A percentile compares a stretch with the other conserved stretches of the same genome.
Conservation (phyloP, 2,329 filamentous ascomycete species). For the Cryphonectria nitschkei region DNA sequence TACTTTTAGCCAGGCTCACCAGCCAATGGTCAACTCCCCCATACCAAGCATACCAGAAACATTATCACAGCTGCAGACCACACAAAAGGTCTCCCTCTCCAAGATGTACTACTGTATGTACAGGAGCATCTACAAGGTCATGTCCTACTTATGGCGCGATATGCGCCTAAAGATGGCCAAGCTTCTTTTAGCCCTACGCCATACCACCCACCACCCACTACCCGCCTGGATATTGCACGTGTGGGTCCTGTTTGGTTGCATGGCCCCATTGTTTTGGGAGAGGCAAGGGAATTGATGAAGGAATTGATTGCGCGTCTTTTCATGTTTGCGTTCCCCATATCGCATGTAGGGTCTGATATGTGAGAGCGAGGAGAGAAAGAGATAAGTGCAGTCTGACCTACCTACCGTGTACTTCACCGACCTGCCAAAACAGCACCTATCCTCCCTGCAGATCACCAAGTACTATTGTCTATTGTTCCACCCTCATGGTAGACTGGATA, state of each 20-base stretch:
- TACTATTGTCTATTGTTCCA: not conserved
- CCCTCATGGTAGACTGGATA: not conserved
- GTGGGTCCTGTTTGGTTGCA: not conserved
- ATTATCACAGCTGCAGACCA: not conserved
- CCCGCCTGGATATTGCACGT: not conserved
- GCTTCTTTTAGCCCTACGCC: conserved; percentile 7
- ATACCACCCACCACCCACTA: not conserved
- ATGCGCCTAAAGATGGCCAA: not conserved
- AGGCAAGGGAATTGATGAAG: not conserved
- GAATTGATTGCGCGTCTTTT: conserved; percentile 1
- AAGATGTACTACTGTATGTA: not conserved
- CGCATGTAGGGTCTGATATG: not conserved
- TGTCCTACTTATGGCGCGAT: not conserved
- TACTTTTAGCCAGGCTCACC: no score
- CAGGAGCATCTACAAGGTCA: not conserved
- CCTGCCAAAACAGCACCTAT: not conserved
- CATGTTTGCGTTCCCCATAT: not conserved
- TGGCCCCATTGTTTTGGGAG: not conserved
- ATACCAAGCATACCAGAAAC: not conserved
- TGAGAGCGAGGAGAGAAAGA: not conserved
- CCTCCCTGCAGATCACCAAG: not conserved
- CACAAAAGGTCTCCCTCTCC: not conserved
- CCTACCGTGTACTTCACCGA: not conserved
- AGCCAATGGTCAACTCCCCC: not conserved
- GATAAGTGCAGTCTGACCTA: not conserved